Evolutionary conservation across 768 basidiomycete genomes (phyloP).

Genomic region (Suillus discolor): DNA sequence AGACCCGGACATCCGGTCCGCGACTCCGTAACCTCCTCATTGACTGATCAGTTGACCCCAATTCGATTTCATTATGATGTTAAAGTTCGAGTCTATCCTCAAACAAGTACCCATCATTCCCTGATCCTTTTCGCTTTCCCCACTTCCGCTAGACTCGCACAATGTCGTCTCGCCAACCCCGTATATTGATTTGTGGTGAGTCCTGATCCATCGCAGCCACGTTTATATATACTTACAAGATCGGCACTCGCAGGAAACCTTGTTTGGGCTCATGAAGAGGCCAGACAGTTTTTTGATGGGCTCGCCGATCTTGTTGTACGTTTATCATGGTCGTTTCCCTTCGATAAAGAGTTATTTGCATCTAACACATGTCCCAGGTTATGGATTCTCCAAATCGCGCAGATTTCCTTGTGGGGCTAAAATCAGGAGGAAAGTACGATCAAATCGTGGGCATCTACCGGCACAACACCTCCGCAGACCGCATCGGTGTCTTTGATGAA

Average conservation of each 20-base stretch:
- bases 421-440: constrained; percentile 71
- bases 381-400: constrained; percentile 64
- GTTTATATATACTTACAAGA: background rate
- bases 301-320: constrained; percentile 80
- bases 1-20: background rate
- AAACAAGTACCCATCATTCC: background rate
- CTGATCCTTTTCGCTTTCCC: background rate
- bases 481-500: constrained; percentile 79
- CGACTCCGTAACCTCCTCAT: background rate
- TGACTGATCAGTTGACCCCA: background rate
- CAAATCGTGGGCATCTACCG: constrained; percentile 78
- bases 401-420: constrained; percentile 68
- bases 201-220: background rate
- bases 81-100: background rate
- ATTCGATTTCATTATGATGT: background rate
- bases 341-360: background rate
- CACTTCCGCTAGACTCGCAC: background rate
- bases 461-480: constrained; percentile 63
- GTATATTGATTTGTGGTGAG: constrained; percentile 39
- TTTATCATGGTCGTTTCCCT: constrained; percentile 13
- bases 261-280: constrained; percentile 81
- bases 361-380: constrained; percentile 33
- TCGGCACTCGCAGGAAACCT: constrained; percentile 52
- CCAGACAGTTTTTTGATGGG: constrained; percentile 60
- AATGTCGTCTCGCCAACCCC: constrained; percentile 23